Percentiles rank a stretch among this genome's conserved stretches.
phyloP scores from a whole-genome alignment of 164 flowering plant genomes.

The Piper longum region DNA sequence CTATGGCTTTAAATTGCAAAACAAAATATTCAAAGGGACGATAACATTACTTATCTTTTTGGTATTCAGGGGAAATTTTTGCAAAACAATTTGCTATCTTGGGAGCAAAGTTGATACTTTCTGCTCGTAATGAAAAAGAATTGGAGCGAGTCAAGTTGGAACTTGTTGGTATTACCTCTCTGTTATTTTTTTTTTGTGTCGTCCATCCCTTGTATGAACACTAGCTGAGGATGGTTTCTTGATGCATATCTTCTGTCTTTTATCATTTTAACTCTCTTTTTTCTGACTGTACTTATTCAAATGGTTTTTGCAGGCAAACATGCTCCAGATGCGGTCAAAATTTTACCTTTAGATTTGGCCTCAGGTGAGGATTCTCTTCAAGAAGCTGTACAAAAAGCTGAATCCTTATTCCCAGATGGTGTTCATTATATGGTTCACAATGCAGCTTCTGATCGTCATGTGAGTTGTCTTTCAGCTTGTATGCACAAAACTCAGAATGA shows the following conservation, averaged over 20 bases:
- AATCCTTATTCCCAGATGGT: slow-evolving; percentile 62
- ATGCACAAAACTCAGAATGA: neutral
- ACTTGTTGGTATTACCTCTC: slow-evolving; percentile 15
- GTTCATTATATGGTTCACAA: slow-evolving; percentile 90
- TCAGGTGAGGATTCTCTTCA: slow-evolving; percentile 62
- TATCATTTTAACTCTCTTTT: neutral
- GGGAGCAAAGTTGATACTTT: slow-evolving; percentile 84
- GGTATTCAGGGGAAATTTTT: slow-evolving; percentile 59
- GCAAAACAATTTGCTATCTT: slow-evolving; percentile 70
- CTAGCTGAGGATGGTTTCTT: neutral
- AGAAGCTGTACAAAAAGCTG: slow-evolving; percentile 68
- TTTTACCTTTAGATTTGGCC: slow-evolving; percentile 77
- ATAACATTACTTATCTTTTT: slow-evolving; percentile 2
- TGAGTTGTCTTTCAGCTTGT: slow-evolving; percentile 23
- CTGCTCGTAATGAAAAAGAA: slow-evolving; percentile 79
- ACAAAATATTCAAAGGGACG: neutral
- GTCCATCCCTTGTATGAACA: neutral
- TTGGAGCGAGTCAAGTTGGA: slow-evolving; percentile 59
- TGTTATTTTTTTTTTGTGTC: neutral
- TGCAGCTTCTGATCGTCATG: slow-evolving; percentile 93
- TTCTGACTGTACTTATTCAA: neutral
- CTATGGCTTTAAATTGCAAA: neutral
- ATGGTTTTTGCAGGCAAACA: slow-evolving; percentile 44
- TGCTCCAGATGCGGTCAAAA: slow-evolving; percentile 62
- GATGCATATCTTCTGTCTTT: neutral